Evolutionary conservation across 352 stramenopile species (phyloP).

Genomic region (Phytophthora meadii): DNA sequence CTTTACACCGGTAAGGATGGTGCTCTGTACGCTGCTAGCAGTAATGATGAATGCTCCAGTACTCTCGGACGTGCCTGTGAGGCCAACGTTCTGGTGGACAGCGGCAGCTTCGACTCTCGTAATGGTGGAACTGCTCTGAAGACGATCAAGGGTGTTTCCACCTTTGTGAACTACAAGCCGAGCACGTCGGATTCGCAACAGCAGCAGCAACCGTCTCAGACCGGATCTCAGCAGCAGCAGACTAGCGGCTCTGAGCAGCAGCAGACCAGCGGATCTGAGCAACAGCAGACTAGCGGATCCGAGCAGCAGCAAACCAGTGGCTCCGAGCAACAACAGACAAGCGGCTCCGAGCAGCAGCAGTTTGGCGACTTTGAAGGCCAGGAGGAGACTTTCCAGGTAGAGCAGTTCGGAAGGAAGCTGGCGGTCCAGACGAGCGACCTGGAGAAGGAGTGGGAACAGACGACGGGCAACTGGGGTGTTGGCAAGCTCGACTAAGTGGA

Average conservation of each 20-base stretch:
- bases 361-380: not conserved
- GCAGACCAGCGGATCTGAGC: not conserved
- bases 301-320: not conserved
- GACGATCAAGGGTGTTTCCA: constrained; percentile 17
- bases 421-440: constrained; percentile 22
- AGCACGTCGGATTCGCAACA: constrained; percentile 3
- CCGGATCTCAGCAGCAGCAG: constrained; percentile 1
- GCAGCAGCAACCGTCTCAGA: constrained; percentile 11
- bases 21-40: constrained; percentile 17
- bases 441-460: constrained; percentile 23
- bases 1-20: constrained; percentile 21
- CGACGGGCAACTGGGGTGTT: constrained; percentile 32
- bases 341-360: not conserved
- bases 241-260: not conserved
- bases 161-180: constrained; percentile 15
- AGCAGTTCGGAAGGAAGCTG: constrained; percentile 2
- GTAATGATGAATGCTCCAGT: constrained; percentile 22
- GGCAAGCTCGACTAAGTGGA: constrained; percentile 32
- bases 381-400: constrained; percentile 1
- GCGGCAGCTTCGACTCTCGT: constrained; percentile 28
- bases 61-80: constrained; percentile 26
- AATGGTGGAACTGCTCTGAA: constrained; percentile 25
- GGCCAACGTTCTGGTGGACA: constrained; percentile 26
- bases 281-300: not conserved
- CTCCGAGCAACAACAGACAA: not conserved